These are phyloP conservation scores for Akanthomyces dipterigenus DNA, from an alignment of 2,329 filamentous ascomycete genomes.

Conservation along the genomic window DNA sequence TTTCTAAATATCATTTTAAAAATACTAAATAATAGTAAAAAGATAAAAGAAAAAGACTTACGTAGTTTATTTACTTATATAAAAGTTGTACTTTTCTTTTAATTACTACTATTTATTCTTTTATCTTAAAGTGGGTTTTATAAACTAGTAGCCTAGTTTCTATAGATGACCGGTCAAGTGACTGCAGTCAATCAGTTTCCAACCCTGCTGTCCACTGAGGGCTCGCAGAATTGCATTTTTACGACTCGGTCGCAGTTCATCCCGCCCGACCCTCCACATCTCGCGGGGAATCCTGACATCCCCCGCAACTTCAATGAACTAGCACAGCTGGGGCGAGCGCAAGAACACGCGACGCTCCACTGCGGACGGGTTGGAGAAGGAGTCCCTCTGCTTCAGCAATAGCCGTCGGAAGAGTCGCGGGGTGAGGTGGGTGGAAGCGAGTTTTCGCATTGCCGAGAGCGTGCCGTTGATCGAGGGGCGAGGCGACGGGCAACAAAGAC, in stretches of 20 bases:
- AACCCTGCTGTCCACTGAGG: constrained; percentile 2
- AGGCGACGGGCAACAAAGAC: too few relatives aligned
- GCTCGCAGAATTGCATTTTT: neutral
- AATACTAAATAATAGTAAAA: too few relatives aligned
- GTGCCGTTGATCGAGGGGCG: neutral
- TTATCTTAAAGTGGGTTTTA: too few relatives aligned
- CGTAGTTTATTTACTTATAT: neutral
- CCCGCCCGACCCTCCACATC: neutral
- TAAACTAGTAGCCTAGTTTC: too few relatives aligned
- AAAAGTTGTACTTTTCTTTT: too few relatives aligned
- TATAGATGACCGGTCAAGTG: too few relatives aligned
- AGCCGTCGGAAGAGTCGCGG: neutral
- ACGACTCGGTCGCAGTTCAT: constrained; percentile 6
- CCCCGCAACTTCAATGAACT: neutral
- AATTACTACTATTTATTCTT: too few relatives aligned
- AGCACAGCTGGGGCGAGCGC: neutral
- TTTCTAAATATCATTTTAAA: too few relatives aligned
- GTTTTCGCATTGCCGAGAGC: neutral
- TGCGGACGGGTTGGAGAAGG: neutral
- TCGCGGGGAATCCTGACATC: neutral
- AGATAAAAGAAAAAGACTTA: neutral
- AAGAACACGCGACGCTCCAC: neutral
- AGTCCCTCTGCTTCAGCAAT: neutral
- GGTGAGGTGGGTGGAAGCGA: neutral
- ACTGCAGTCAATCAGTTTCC: too few relatives aligned